Percentiles rank a stretch among this genome's conserved stretches.
Conservation (phyloP, 345 rosid species). For the Gossypium turneri region DNA sequence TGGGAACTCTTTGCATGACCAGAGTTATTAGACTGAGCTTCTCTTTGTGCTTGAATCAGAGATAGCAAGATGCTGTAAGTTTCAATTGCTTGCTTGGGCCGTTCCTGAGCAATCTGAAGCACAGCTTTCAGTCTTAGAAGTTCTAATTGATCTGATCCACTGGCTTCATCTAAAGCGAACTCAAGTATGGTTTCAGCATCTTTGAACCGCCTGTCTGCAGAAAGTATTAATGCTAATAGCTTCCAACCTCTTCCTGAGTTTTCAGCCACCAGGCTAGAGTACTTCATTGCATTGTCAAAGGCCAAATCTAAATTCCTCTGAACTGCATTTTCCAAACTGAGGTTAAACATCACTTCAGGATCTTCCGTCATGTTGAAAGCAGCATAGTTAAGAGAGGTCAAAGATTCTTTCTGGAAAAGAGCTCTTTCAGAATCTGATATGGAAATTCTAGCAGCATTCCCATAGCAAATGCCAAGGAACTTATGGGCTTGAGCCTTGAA, state of each 20-base stretch:
- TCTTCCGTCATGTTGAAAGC: constrained; percentile 42
- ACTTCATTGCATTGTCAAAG: constrained; percentile 56
- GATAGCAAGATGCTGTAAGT: constrained; percentile 77
- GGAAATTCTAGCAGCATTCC: constrained; percentile 70
- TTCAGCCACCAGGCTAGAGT: constrained; percentile 49
- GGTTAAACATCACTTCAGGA: constrained; percentile 52
- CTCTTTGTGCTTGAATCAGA: constrained; percentile 68
- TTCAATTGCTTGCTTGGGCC: constrained; percentile 82
- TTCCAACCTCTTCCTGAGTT: constrained; percentile 70
- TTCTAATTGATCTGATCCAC: constrained; percentile 55
- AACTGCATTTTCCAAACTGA: constrained; percentile 70
- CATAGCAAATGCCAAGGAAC: constrained; percentile 81
- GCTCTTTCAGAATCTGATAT: constrained; percentile 66
- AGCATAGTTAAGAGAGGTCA: constrained; percentile 57
- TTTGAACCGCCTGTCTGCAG: constrained; percentile 61
- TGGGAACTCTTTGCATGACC: constrained; percentile 23
- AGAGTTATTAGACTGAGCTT: constrained; percentile 34
- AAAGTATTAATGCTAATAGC: constrained; percentile 61
- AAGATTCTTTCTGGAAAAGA: constrained; percentile 52
- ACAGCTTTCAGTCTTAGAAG: constrained; percentile 76
- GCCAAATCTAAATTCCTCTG: constrained; percentile 83
- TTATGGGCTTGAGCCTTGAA: constrained; percentile 53
- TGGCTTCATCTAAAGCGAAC: constrained; percentile 74
- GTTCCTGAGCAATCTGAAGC: constrained; percentile 78
- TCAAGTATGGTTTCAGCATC: constrained; percentile 76